Evolutionary conservation across 306 rosid species (phyloP).

Genomic region (Canavalia gladiata): DNA sequence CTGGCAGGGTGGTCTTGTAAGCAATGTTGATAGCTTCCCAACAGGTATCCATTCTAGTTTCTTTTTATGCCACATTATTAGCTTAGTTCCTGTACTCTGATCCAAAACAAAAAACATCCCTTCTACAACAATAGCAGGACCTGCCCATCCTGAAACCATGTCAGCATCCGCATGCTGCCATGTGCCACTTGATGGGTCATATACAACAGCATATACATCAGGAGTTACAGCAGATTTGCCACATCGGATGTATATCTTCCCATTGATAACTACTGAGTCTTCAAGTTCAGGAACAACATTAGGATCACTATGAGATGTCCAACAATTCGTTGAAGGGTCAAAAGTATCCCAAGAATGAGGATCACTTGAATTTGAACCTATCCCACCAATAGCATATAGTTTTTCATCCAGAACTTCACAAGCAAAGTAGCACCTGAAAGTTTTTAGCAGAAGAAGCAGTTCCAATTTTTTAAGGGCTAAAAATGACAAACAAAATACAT

Average conservation of each 20-base stretch:
- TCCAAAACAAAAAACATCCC: conserved; percentile 75
- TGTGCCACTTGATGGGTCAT: conserved; percentile 74
- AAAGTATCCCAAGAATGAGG: conserved; percentile 87
- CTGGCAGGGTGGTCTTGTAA: conserved; percentile 82
- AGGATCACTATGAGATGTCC: conserved; percentile 66
- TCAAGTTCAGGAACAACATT: conserved; percentile 71
- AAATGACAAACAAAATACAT: neutral
- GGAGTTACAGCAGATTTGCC: conserved; percentile 61
- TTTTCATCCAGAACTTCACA: conserved; percentile 81
- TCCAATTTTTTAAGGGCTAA: neutral
- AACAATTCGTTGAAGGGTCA: conserved; percentile 63
- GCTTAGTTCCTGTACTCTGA: conserved; percentile 76
- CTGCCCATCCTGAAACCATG: conserved; percentile 87
- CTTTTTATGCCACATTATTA: conserved; percentile 78
- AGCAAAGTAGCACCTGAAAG: conserved; percentile 83
- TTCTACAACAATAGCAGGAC: conserved; percentile 82
- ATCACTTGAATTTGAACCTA: conserved; percentile 71
- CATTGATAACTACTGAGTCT: conserved; percentile 80
- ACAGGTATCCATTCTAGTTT: conserved; percentile 72
- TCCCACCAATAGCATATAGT: conserved; percentile 84
- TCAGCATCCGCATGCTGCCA: conserved; percentile 88
- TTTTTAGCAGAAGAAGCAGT: conserved; percentile 30
- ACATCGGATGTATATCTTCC: conserved; percentile 78
- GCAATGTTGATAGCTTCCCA: conserved; percentile 82
- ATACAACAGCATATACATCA: conserved; percentile 68